phyloP scores from a whole-genome alignment of 129 eudicot species.

The Flaveria bidentis region DNA sequence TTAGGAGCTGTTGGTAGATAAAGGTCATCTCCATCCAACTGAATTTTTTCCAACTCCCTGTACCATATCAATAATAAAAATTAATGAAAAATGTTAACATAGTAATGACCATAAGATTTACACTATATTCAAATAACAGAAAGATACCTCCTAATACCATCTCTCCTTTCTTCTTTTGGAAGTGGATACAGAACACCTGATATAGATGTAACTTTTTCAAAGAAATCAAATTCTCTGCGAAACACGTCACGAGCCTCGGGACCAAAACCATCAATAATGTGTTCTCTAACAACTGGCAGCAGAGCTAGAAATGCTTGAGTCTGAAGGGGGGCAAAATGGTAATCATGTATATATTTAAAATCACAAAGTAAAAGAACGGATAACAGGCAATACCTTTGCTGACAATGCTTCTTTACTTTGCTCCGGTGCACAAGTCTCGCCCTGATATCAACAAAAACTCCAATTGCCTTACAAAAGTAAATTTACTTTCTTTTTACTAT shows the following conservation, averaged over 20 bases:
- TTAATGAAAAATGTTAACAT: not conserved
- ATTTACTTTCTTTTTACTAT: slow-evolving; percentile 11
- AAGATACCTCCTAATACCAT: slow-evolving; percentile 80
- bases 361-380: slow-evolving; percentile 2
- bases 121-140: slow-evolving; percentile 19
- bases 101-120: not conserved
- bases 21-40: slow-evolving; percentile 82
- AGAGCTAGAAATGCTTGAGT: slow-evolving; percentile 61
- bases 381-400: slow-evolving; percentile 54
- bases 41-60: slow-evolving; percentile 92
- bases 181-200: slow-evolving; percentile 88
- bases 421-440: slow-evolving; percentile 87
- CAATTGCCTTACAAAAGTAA: slow-evolving; percentile 26
- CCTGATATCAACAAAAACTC: slow-evolving; percentile 50
- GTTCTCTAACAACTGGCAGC: slow-evolving; percentile 76
- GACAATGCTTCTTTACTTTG: slow-evolving; percentile 61
- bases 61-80: slow-evolving; percentile 14
- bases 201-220: slow-evolving; percentile 94
- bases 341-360: not conserved
- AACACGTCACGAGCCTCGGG: slow-evolving; percentile 79
- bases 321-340: slow-evolving; percentile 42
- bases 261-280: slow-evolving; percentile 76
- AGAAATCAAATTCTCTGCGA: slow-evolving; percentile 91
- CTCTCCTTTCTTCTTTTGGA: slow-evolving; percentile 97
- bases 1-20: slow-evolving; percentile 94